Percentiles rank a stretch among this genome's conserved stretches.
Conservation (phyloP, 2,329 filamentous ascomycete genomes). For the Mycocentrospora acerina region DNA sequence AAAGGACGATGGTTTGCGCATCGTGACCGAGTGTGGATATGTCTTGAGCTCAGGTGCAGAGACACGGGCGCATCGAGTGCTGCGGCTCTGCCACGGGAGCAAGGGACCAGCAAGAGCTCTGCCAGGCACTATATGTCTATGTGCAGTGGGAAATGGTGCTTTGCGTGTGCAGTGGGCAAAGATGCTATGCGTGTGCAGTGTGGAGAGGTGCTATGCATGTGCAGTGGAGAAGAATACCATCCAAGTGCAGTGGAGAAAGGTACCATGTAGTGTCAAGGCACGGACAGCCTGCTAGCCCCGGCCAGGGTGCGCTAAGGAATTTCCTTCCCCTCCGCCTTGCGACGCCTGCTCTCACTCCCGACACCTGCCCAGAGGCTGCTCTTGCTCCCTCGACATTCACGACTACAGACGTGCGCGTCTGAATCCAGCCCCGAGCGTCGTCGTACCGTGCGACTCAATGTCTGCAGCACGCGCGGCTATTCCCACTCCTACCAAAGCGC, state of each 20-base stretch:
- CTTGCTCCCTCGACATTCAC: conserved; percentile 2
- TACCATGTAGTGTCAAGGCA: conserved; percentile 7
- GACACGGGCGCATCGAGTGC: too few species aligned
- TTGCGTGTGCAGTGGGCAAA: too few species aligned
- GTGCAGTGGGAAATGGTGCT: too few species aligned
- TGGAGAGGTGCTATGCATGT: too few species aligned
- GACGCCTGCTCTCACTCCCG: not conserved
- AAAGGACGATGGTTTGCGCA: conserved; percentile 25
- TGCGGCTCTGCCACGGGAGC: too few species aligned
- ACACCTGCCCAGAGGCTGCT: too few species aligned
- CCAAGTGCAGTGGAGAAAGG: too few species aligned
- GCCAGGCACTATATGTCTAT: too few species aligned
- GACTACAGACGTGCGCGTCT: not conserved
- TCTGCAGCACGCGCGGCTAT: conserved; percentile 32
- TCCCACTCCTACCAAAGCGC: conserved; percentile 13
- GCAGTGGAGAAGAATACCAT: conserved; percentile 1
- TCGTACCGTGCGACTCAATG: conserved; percentile 28
- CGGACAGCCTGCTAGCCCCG: conserved; percentile 1
- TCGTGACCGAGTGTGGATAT: conserved; percentile 8
- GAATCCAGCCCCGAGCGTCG: conserved; percentile 2
- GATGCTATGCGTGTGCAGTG: too few species aligned
- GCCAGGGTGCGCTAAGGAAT: conserved; percentile 34
- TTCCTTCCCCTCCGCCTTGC: conserved; percentile 32
- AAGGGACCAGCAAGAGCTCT: too few species aligned
- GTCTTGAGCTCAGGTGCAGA: too few species aligned